A percentile compares a stretch with the other conserved stretches of the same genome.
phyloP scores from a whole-genome alignment of 1,284 basidiomycete species.

The Pyrrhoderma lamaoense region DNA sequence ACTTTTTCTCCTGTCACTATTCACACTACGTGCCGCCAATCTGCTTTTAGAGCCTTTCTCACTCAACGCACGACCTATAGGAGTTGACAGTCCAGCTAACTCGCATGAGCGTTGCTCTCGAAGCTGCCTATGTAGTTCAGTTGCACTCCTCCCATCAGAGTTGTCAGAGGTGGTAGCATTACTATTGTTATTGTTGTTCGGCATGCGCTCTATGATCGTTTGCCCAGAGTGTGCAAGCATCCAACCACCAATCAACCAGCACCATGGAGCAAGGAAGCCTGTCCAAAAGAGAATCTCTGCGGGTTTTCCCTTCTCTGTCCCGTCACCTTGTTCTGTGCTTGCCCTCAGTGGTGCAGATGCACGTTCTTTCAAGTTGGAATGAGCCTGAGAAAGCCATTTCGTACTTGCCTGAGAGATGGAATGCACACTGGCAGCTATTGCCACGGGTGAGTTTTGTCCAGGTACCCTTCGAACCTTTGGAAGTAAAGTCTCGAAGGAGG shows the following conservation, averaged over 20 bases:
- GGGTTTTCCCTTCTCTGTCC: constrained; percentile 23
- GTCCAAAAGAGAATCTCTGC: constrained; percentile 61
- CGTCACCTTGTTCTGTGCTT: background rate
- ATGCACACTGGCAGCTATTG: background rate
- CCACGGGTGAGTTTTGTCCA: background rate
- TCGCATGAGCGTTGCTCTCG: background rate
- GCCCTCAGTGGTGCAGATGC: constrained; percentile 6
- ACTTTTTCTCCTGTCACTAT: constrained; percentile 4
- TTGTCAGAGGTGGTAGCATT: background rate
- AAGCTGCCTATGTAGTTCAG: background rate
- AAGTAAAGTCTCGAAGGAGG: constrained; percentile 11
- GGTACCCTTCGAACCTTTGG: constrained; percentile 7
- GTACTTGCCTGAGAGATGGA: background rate
- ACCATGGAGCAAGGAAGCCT: constrained; percentile 58
- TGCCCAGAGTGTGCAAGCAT: constrained; percentile 42
- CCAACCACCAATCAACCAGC: constrained; percentile 69
- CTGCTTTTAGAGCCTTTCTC: constrained; percentile 13
- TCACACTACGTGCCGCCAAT: background rate
- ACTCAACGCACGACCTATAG: background rate
- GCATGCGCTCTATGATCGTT: constrained; percentile 5
- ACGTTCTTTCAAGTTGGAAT: constrained; percentile 8
- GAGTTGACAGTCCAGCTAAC: background rate
- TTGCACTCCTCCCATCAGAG: too few species aligned
- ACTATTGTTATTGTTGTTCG: background rate
- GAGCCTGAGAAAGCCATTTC: constrained; percentile 5